A percentile compares a stretch with the other conserved stretches of the same genome.
Evolutionary conservation across 371 early-diverging fungal genomes (phyloP).

Genomic region (Fennellomyces sp.): DNA sequence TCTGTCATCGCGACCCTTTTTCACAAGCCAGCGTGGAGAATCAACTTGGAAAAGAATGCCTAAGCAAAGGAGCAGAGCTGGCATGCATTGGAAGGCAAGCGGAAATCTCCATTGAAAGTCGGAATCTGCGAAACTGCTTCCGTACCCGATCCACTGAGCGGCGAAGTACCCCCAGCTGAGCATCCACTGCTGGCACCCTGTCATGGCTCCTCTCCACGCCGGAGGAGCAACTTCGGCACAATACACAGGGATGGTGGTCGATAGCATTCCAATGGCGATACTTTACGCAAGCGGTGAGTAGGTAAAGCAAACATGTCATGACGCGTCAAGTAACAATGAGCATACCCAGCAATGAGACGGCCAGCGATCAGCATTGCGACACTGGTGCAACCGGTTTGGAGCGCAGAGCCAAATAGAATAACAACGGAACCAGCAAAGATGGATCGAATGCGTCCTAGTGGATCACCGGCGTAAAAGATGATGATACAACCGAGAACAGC

Average conservation of each 20-base stretch:
- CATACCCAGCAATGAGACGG: slow-evolving; percentile 43
- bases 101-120: slow-evolving; percentile 41
- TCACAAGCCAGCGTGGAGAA: slow-evolving; percentile 56
- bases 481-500: slow-evolving; percentile 17
- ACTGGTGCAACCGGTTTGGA: slow-evolving; percentile 26
- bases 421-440: slow-evolving; percentile 25
- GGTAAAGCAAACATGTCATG: no score
- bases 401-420: slow-evolving; percentile 20
- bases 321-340: no score
- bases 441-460: slow-evolving; percentile 24
- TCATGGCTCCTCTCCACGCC: not conserved
- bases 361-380: slow-evolving; percentile 31
- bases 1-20: no score
- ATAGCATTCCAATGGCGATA: slow-evolving; percentile 41
- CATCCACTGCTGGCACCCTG: slow-evolving; percentile 39
- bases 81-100: slow-evolving; percentile 34
- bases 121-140: slow-evolving; percentile 18
- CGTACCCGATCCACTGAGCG: slow-evolving; percentile 28
- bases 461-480: slow-evolving; percentile 19
- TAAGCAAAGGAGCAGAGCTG: slow-evolving; percentile 35
- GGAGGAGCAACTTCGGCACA: not conserved
- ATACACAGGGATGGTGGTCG: slow-evolving; percentile 35
- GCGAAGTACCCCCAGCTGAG: not conserved
- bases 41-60: slow-evolving; percentile 47
- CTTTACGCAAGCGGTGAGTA: no score